phyloP scores from a whole-genome alignment of 2,329 filamentous ascomycete genomes.

The Macrophomina tecta region DNA sequence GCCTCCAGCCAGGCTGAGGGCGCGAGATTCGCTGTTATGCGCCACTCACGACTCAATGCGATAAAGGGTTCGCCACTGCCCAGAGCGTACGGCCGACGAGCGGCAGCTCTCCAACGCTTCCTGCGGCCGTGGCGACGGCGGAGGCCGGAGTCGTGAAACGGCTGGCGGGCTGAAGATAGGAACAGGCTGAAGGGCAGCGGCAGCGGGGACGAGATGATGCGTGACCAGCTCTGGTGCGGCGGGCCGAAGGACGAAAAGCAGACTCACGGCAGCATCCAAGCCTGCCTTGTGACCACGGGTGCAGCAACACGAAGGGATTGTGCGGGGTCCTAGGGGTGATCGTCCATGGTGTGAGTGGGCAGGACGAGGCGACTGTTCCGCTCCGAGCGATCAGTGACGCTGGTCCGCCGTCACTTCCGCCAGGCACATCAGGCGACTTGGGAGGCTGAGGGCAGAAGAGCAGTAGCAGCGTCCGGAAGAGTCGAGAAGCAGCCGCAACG shows the following conservation, averaged over 20 bases:
- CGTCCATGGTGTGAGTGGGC: constrained; percentile 6
- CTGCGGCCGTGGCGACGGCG: neutral
- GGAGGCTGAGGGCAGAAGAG: neutral
- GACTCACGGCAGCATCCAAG: neutral
- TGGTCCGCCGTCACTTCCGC: neutral
- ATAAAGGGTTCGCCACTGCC: constrained; percentile 2
- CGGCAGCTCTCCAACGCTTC: constrained; percentile 4
- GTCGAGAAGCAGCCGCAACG: constrained; percentile 16
- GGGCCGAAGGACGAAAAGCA: neutral
- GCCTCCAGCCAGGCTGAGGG: constrained; percentile 1
- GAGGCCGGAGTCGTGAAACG: neutral
- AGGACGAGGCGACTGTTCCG: constrained; percentile 6
- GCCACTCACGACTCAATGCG: neutral
- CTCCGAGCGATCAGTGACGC: constrained; percentile 8
- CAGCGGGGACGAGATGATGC: neutral
- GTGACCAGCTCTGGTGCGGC: neutral
- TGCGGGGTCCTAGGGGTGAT: constrained; percentile 25
- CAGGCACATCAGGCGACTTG: neutral
- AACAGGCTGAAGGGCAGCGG: neutral
- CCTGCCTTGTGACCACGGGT: constrained; percentile 21
- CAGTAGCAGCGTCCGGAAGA: neutral
- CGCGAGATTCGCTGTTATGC: constrained; percentile 21
- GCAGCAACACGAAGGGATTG: constrained; percentile 23
- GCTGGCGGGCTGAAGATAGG: neutral
- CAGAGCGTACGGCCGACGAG: neutral